Evolutionary conservation across 176 grass and related monocot species (phyloP), one percentile per base, ranked within the genome.

Genomic region (Canna indica): DNA sequence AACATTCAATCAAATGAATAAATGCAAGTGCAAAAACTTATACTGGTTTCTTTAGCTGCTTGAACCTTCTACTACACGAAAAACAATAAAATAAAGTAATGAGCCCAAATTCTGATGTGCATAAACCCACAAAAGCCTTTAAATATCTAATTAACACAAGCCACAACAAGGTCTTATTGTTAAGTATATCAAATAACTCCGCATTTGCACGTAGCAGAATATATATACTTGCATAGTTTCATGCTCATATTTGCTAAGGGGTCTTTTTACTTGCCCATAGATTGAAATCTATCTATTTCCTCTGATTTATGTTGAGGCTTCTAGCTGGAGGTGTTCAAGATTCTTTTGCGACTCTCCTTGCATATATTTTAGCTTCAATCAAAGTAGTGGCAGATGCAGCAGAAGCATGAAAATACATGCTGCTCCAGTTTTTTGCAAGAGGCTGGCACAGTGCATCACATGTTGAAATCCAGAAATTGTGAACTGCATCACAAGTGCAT

Each of bases 261-360:
- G 26, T 2, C 11, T 15, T 29, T 60, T 60, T 11, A 60, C 27
- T 18, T 38, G 22, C 5, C 35, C 25, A 66, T 39, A 41, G 10
- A 59, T 3, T 12, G 13, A 63, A 30, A 66, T 24, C 18, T 66
- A 38, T 39, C 6, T 66, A n/a, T 60, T 10, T 60, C 20, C 1
- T 42, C 36, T 0, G 31, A 60, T 15, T 93, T 80, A 90, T 65
- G 69, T 73, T 36, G 82, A 82, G 33, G 67, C 76, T 78, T 82
- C 89, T 73, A 75, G 36, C 56, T 94, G 90, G 80, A 94, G 87
- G 66, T 99, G 86, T 79, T 99, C 95, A 72, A 99, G 72, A 83
- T 99, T 99, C 83, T 87, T 88, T 25, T 94, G 89, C n/a, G 36
- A 94, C 90, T 56, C 94, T 99, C 66, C 70, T 99, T 32, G 95